These are phyloP conservation scores for Coemansia erecta DNA, from an alignment of 192 early-diverging fungal species.

Conservation along the genomic window DNA sequence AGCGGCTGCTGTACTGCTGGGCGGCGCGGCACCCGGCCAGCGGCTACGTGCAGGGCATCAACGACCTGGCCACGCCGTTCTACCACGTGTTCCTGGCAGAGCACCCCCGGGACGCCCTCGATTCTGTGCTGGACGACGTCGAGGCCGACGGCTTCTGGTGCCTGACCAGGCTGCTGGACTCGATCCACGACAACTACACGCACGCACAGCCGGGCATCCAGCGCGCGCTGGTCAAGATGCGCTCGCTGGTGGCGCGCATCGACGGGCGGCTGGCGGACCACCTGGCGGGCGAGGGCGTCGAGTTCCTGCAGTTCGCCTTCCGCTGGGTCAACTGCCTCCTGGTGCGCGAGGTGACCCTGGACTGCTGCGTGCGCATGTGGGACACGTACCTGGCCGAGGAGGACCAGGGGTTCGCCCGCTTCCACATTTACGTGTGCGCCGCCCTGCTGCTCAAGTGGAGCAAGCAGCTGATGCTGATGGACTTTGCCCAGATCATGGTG, in stretches of 20 bases:
- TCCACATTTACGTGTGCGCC: conserved; percentile 98
- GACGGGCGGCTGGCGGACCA: conserved; percentile 76
- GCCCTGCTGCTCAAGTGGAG: conserved; percentile 97
- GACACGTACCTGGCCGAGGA: conserved; percentile 83
- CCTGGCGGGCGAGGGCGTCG: conserved; percentile 82
- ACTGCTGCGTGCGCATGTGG: conserved; percentile 96
- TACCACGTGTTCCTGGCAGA: conserved; percentile 84
- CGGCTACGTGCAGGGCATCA: conserved; percentile 99
- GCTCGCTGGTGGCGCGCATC: conserved; percentile 89
- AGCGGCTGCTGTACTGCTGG: conserved; percentile 95
- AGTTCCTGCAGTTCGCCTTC: conserved; percentile 99
- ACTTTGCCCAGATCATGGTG: conserved; percentile 93
- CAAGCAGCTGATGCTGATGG: conserved; percentile 77
- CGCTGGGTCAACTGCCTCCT: conserved; percentile 99
- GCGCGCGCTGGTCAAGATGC: conserved; percentile 81
- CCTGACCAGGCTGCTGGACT: conserved; percentile 90
- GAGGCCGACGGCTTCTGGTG: conserved; percentile 99
- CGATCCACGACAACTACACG: conserved; percentile 99
- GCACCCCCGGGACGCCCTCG: conserved; percentile 8
- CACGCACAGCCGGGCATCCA: conserved; percentile 96
- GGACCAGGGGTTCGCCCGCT: conserved; percentile 76
- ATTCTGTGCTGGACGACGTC: conserved; percentile 61
- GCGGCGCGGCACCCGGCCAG: conserved; percentile 97
- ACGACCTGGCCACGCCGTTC: conserved; percentile 96
- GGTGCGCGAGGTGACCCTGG: conserved; percentile 90